These are phyloP conservation scores for Globisporangium polare DNA, from an alignment of 352 stramenopile genomes.

Conservation along the genomic window DNA sequence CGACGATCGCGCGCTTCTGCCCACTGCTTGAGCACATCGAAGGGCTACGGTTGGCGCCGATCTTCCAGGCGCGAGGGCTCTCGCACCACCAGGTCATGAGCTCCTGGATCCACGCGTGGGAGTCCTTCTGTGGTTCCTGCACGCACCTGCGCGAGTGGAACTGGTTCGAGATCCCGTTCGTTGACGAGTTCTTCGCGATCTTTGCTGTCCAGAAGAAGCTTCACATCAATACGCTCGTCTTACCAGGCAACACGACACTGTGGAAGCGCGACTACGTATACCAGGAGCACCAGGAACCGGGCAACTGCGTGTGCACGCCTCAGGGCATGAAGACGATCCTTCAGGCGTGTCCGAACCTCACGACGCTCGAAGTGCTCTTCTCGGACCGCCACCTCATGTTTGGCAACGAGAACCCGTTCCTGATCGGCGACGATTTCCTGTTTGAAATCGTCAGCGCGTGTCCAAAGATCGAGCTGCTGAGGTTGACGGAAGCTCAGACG, in stretches of 20 bases:
- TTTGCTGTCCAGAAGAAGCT: conserved; percentile 23
- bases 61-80: conserved; percentile 20
- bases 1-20: conserved; percentile 19
- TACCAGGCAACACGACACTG: conserved; percentile 28
- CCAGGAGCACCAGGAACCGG: conserved; percentile 21
- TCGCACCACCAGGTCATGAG: conserved; percentile 24
- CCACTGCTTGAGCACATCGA: conserved; percentile 20
- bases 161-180: conserved; percentile 34
- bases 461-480: conserved; percentile 16
- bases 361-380: conserved; percentile 18
- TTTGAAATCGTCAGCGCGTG: conserved; percentile 14
- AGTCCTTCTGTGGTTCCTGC: conserved; percentile 26
- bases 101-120: conserved; percentile 23
- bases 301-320: conserved; percentile 17
- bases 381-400: conserved; percentile 27
- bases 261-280: conserved; percentile 32
- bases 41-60: conserved; percentile 24
- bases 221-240: conserved; percentile 14
- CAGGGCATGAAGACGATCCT: conserved; percentile 20
- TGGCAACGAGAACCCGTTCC: conserved; percentile 14
- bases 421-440: conserved; percentile 26
- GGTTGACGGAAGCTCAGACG: conserved; percentile 17
- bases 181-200: conserved; percentile 26
- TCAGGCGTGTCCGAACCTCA: conserved; percentile 21
- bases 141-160: conserved; percentile 19